These are phyloP conservation scores for Pythium volutum DNA, from an alignment of 352 stramenopile species.

Conservation along the genomic window DNA sequence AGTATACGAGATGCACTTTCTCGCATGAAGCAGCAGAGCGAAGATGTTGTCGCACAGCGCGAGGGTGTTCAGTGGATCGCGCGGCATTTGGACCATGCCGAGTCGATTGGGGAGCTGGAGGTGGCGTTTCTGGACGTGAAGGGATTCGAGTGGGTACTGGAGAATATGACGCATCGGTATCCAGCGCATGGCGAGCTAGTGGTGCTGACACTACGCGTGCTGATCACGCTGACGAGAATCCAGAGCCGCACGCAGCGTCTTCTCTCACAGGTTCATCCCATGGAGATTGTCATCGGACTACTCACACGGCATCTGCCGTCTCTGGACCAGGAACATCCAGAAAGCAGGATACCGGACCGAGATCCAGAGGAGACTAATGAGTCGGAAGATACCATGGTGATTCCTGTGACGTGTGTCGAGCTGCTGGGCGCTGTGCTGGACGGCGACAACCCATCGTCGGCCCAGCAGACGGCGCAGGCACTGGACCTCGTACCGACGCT, in stretches of 20 bases:
- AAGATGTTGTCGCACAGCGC: slow-evolving; percentile 29
- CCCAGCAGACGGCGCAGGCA: slow-evolving; percentile 15
- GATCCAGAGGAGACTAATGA: background rate
- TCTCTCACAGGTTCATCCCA: slow-evolving; percentile 6
- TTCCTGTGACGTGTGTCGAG: slow-evolving; percentile 1
- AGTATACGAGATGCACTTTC: slow-evolving; percentile 46
- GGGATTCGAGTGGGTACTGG: slow-evolving; percentile 9
- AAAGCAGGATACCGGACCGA: background rate
- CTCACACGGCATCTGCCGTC: slow-evolving; percentile 17
- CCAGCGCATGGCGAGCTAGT: background rate
- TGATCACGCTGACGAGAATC: slow-evolving; percentile 1
- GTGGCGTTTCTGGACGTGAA: slow-evolving; percentile 18
- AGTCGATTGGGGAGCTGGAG: slow-evolving; percentile 16
- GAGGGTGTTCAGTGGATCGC: slow-evolving; percentile 55
- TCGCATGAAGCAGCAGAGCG: slow-evolving; percentile 29
- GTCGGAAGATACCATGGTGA: background rate
- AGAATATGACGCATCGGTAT: background rate
- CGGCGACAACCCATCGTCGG: slow-evolving; percentile 16
- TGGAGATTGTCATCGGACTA: slow-evolving; percentile 2
- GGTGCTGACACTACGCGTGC: slow-evolving; percentile 3
- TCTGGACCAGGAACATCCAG: background rate
- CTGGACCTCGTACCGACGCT: slow-evolving; percentile 7
- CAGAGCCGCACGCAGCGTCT: slow-evolving; percentile 8
- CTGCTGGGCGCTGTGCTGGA: slow-evolving; percentile 19
- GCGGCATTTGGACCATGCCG: slow-evolving; percentile 32